These are phyloP conservation scores for Pelargonium australe DNA, from an alignment of 441 rosid species.

Conservation along the genomic window DNA sequence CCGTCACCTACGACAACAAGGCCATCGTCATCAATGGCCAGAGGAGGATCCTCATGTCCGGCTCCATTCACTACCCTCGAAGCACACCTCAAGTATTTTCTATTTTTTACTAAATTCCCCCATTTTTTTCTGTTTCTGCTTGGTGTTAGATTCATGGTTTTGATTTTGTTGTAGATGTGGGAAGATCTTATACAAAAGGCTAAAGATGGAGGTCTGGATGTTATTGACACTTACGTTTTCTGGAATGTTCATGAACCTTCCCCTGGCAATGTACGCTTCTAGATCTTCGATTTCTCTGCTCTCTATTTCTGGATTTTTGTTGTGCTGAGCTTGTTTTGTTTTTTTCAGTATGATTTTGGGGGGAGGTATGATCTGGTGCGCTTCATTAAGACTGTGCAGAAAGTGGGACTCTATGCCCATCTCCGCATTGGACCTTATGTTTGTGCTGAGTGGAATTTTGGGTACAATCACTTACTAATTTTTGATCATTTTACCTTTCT, in stretches of 20 bases:
- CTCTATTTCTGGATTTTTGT: background rate
- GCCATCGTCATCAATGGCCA: conserved; percentile 47
- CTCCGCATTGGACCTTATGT: conserved; percentile 28
- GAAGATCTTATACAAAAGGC: background rate
- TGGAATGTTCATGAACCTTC: conserved; percentile 31
- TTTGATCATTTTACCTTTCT: background rate
- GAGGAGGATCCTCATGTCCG: conserved; percentile 47
- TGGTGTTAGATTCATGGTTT: background rate
- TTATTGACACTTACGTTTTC: conserved; percentile 25
- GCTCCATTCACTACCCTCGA: conserved; percentile 34
- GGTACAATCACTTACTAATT: conserved; percentile 13
- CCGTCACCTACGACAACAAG: conserved; percentile 43
- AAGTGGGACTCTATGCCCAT: conserved; percentile 27
- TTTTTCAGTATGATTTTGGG: conserved; percentile 22
- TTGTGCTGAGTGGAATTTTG: conserved; percentile 30
- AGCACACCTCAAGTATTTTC: conserved; percentile 45
- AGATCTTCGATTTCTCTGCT: conserved; percentile 1
- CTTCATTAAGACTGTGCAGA: conserved; percentile 23
- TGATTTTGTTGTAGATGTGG: conserved; percentile 20
- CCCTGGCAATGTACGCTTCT: conserved; percentile 20
- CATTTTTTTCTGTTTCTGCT: background rate
- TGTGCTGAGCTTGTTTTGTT: background rate
- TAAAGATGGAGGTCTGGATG: conserved; percentile 3
- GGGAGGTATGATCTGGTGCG: conserved; percentile 17
- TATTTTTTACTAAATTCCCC: background rate